Base-by-base conservation (phyloP, 306 rosid genomes). In the Oemleria cerasiformis region DNA sequence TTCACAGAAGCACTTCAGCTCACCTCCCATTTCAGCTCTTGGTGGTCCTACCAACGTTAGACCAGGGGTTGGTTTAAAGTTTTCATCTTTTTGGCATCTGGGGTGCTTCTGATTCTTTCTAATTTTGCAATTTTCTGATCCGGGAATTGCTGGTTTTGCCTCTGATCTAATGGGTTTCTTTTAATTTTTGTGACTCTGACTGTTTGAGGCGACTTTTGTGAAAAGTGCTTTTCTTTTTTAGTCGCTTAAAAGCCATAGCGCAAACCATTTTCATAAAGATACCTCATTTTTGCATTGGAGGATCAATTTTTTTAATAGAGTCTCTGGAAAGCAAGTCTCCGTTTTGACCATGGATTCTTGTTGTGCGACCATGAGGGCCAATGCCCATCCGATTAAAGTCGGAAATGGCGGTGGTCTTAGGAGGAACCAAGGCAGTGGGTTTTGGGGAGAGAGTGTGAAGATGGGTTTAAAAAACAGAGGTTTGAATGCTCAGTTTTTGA, bases 381-480 rank as follows among this genome's bases (percentile, higher is more conserved):
- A 62, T 78, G 73, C 61, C 65, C 54, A 73, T 51, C 78, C 79
- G 3, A 39, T 58, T 54, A 57, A 75, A 56, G 60, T 75, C 36
- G 56, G 71, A 30, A 68, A 45, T 30, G 36, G 36, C 16, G 75
- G 45, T 16, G 60, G 63, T 66, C 65, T 63, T 40, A 30, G 36
- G 36, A 74, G 71, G 73, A 82, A 68, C 74, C 86, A 73, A 66
- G 68, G 78, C 41, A 71, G 70, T 44, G 77, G 59, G 2, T 83
- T 92, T 58, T 88, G 77, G 75, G 96, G 92, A 62, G 90, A 86
- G 73, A 67, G 71, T 70, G 34, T 85, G 9, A 78, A 68, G 50
- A 70, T 83, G 39, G 80, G 81, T 50, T 50, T 60, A n/a, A 86
- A 68, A 48, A 12, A 73, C 36, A 75, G 76, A n/a, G 82, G 71